These are phyloP conservation scores for Neofusicoccum ribis DNA, from an alignment of 2,329 filamentous ascomycete genomes.

Conservation along the genomic window DNA sequence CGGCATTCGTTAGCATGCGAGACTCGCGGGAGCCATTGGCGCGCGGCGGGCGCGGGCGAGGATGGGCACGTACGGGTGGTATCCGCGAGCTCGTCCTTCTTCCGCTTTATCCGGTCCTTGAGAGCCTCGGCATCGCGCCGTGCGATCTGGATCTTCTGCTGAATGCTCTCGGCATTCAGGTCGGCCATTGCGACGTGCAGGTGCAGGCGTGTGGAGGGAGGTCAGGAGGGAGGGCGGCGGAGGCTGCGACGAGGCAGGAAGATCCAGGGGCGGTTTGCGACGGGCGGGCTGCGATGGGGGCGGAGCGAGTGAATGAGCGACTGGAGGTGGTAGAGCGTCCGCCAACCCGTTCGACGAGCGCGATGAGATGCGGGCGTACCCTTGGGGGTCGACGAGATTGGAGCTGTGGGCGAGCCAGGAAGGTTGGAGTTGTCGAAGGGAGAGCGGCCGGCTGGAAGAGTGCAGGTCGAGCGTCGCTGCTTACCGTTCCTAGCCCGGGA, in stretches of 20 bases:
- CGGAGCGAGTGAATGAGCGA: constrained; percentile 20
- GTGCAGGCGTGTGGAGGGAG: background rate
- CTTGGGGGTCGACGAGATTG: constrained; percentile 3
- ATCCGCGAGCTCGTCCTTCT: constrained; percentile 99
- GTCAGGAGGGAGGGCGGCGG: constrained; percentile 16
- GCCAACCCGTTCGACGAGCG: constrained; percentile 16
- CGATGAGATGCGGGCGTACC: constrained; percentile 3
- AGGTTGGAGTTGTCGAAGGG: constrained; percentile 11
- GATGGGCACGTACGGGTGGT: constrained; percentile 76
- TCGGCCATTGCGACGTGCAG: constrained; percentile 42
- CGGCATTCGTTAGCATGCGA: constrained; percentile 1
- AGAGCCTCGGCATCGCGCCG: constrained; percentile 96
- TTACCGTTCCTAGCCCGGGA: constrained; percentile 3
- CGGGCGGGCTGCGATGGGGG: constrained; percentile 11
- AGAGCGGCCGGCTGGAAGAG: constrained; percentile 3
- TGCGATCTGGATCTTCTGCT: constrained; percentile 82
- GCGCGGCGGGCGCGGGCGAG: background rate
- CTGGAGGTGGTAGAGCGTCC: constrained; percentile 9
- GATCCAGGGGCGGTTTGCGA: constrained; percentile 20
- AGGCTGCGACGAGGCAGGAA: constrained; percentile 18
- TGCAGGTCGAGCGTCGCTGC: constrained; percentile 9
- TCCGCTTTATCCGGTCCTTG: constrained; percentile 98
- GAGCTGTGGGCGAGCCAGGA: constrained; percentile 5
- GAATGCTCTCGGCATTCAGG: constrained; percentile 52
- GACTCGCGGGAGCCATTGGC: background rate